Base-by-base conservation (phyloP, 805 yeast species). In the Ogataea degrootiae region DNA sequence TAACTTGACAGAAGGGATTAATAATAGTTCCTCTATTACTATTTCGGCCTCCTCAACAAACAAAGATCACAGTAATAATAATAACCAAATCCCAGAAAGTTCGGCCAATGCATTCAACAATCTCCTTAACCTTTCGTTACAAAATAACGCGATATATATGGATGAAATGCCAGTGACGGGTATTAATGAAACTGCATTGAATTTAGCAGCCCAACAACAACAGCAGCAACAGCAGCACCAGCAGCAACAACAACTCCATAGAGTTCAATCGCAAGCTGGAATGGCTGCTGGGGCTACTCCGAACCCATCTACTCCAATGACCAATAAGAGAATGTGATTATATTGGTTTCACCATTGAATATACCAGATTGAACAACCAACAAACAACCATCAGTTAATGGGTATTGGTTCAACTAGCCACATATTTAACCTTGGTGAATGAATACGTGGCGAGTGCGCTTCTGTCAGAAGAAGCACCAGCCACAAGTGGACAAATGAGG, bases 51-150 rank as follows among this genome's bases (percentile, higher is more conserved):
- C 47, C 1, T 43, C 40, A 29, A 41, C 46, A 9, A 43, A 43
- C 6, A 39, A 26, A 17, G 36, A 31, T 16, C 21, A 15, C 17
- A 43, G 47, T 22, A 26, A 26, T 6, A 26, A 48, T 22, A 26
- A 26, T 6, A 26, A 26, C 6, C 44, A 48, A 43, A 43, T 54
- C 31, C 61, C 62, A 2, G 57, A 57, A 14, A 44, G 58, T 16
- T 47, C 61, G 1, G 58, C 64, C n/a, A 58, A 57, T 36, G 63
- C 66, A 7, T 59, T 62, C 51, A 60, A 54, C 46, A 61, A 61
- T 48, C 48, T 62, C 34, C 46, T 62, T 38, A 62, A 58, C 37
- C 42, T 62, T 6, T 60, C 66, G 19, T 40, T 61, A 38, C 61
- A 60, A 37, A 58, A 59, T 46, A 60, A 57, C 34, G 52, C 61